Percentiles rank a stretch among this genome's conserved stretches.
These are phyloP conservation scores for Eutypella sp. DNA, from an alignment of 2,329 filamentous ascomycete genomes.

Conservation along the genomic window DNA sequence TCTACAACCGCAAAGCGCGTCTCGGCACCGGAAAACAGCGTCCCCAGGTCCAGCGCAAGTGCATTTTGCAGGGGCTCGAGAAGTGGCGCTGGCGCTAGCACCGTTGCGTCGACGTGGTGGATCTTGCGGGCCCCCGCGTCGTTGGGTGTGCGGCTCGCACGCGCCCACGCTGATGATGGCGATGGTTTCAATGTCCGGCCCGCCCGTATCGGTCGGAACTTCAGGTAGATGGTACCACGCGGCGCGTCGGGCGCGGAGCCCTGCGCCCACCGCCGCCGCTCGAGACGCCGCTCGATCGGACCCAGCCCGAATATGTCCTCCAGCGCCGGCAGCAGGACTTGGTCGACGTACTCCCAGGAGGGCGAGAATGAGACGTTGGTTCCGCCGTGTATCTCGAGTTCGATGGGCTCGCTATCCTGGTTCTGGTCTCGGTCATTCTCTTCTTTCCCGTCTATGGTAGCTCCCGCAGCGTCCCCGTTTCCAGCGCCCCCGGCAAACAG, in stretches of 20 bases:
- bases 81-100: slow-evolving; percentile 43
- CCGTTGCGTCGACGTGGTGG: slow-evolving; percentile 43
- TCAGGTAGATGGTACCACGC: slow-evolving; percentile 41
- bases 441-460: neutral
- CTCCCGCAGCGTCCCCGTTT: slow-evolving; percentile 32
- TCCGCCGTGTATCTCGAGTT: slow-evolving; percentile 50
- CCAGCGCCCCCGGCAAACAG: slow-evolving; percentile 48
- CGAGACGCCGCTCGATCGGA: slow-evolving; percentile 42
- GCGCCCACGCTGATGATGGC: slow-evolving; percentile 15
- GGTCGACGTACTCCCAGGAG: slow-evolving; percentile 59
- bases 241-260: slow-evolving; percentile 29
- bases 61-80: slow-evolving; percentile 35
- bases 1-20: slow-evolving; percentile 42
- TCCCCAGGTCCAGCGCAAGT: slow-evolving; percentile 35
- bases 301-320: slow-evolving; percentile 45
- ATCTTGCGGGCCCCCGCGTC: slow-evolving; percentile 24
- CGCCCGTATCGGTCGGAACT: slow-evolving; percentile 33
- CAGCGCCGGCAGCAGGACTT: slow-evolving; percentile 53
- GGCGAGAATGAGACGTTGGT: slow-evolving; percentile 55
- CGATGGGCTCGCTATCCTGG: slow-evolving; percentile 23
- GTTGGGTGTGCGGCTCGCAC: no score
- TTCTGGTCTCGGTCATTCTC: neutral
- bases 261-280: slow-evolving; percentile 46
- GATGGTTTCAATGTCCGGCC: slow-evolving; percentile 33
- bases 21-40: slow-evolving; percentile 38